phyloP scores from a whole-genome alignment of 2,329 filamentous ascomycete species.

The Sporothrix pseudoabietina region DNA sequence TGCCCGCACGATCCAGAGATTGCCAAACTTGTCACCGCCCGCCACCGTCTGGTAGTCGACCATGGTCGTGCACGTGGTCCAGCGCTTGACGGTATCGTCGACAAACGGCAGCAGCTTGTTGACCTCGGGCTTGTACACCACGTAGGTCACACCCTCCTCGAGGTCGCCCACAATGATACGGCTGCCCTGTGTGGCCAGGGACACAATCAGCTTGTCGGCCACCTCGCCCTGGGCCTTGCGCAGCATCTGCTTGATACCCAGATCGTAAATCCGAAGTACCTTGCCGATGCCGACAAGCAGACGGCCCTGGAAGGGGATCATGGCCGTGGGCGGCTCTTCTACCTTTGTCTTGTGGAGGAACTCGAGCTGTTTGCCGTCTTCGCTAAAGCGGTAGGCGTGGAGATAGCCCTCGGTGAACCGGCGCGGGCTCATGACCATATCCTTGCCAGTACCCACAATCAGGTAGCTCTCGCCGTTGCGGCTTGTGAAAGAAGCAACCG shows the following conservation, averaged over 20 bases:
- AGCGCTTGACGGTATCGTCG: slow-evolving; percentile 85
- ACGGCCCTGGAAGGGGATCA: slow-evolving; percentile 89
- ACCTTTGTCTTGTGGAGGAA: slow-evolving; percentile 97
- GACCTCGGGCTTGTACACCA: slow-evolving; percentile 89
- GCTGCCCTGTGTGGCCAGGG: slow-evolving; percentile 84
- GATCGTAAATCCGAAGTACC: slow-evolving; percentile 83
- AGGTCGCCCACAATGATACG: slow-evolving; percentile 92
- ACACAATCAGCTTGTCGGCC: slow-evolving; percentile 79
- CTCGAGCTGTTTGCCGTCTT: slow-evolving; percentile 83
- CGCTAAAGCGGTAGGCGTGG: slow-evolving; percentile 86
- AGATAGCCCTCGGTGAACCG: slow-evolving; percentile 80
- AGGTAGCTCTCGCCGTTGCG: slow-evolving; percentile 88
- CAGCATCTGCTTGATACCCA: slow-evolving; percentile 88
- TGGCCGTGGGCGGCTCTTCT: slow-evolving; percentile 84
- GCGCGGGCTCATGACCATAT: slow-evolving; percentile 77
- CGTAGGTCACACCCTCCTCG: slow-evolving; percentile 86
- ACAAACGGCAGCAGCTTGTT: slow-evolving; percentile 92
- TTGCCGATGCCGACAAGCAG: slow-evolving; percentile 83
- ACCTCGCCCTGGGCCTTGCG: slow-evolving; percentile 86
- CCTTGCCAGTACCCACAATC: slow-evolving; percentile 91
- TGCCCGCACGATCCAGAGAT: slow-evolving; percentile 88
- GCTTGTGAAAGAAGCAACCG: slow-evolving; percentile 81
- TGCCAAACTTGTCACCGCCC: slow-evolving; percentile 97
- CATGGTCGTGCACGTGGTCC: slow-evolving; percentile 90
- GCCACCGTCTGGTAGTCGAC: slow-evolving; percentile 96